Evolutionary conservation across 768 basidiomycete species (phyloP).

Genomic region (Flagelloscypha sp.): DNA sequence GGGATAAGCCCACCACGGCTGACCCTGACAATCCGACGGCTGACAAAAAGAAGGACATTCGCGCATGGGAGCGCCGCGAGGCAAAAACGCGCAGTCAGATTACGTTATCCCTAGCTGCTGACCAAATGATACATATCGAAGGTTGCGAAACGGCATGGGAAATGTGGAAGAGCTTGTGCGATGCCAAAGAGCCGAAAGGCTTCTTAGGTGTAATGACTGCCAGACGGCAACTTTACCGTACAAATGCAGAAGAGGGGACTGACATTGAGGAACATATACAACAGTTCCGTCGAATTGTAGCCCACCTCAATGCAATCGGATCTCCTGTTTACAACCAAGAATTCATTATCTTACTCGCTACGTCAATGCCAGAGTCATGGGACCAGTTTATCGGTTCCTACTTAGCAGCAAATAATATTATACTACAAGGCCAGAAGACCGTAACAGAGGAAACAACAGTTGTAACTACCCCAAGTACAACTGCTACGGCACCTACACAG

Average conservation of each 20-base stretch:
- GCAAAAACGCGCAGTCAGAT: constrained; percentile 7
- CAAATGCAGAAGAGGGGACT: constrained; percentile 20
- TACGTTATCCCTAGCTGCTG: constrained; percentile 7
- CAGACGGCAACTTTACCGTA: constrained; percentile 18
- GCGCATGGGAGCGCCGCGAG: constrained; percentile 1
- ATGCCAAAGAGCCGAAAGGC: constrained; percentile 21
- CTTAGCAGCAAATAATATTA: too few species aligned
- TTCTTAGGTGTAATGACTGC: constrained; percentile 18
- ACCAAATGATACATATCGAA: constrained; percentile 16
- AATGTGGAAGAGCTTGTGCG: constrained; percentile 21
- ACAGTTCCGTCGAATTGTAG: constrained; percentile 15
- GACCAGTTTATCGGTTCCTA: constrained; percentile 18
- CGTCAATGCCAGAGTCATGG: constrained; percentile 26
- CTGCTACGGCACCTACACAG: too few species aligned
- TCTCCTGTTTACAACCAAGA: constrained; percentile 18
- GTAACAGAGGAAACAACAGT: too few species aligned
- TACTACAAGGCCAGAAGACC: too few species aligned
- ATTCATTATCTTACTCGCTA: constrained; percentile 22
- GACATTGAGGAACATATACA: constrained; percentile 25
- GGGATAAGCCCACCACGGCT: constrained; percentile 5
- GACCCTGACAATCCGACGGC: constrained; percentile 5
- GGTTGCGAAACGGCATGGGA: constrained; percentile 15
- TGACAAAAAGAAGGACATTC: constrained; percentile 3
- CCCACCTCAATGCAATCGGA: constrained; percentile 16
- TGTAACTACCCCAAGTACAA: too few species aligned